Evolutionary conservation across 345 rosid species (phyloP), one percentile per base, ranked within the genome.

Genomic region (Cardamine chenopodiifolia): DNA sequence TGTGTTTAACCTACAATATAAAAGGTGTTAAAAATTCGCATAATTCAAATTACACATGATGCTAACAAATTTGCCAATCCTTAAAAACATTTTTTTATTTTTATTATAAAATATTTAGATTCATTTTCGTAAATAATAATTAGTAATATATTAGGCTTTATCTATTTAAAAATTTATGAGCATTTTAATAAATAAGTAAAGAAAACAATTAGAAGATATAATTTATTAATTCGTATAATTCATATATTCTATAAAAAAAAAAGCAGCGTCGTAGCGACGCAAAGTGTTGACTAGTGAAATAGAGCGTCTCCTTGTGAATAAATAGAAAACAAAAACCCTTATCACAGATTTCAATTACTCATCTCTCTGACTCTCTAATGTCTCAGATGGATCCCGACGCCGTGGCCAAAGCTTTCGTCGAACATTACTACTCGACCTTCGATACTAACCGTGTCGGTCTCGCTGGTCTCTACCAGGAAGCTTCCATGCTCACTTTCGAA

Each of bases 401-500:
- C 3, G 70, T 95, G 18, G 85, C 97, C 0, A 95, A 85, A 81
- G 97, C 97, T 14, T 95, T 95, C 78, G 97, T 95, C 8, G 91
- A 90, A 56, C 98, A 92, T 83, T 95, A 95, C 85, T 95, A 92
- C 56, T 31, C 87, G 1, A 89, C 91, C 20, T 95, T 95, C 87
- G 97, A 95, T 75, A 68, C 86, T 6, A 92, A 86, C 78, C 82
- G 99, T 2, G 76, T 69, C 3, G 82, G 83, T 1, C 79, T 95
- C 39, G 94, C 79, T 13, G 88, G 81, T 68, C 87, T 95, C 10
- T 92, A 92, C 68, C 96, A 90, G 79, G 97, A 95, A 4, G 85
- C 74, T 5, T 95, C 97, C 1, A 95, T 90, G 99, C 82, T 92
- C 78, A 86, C 97, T 64, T 95, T 95, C 81, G 96, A 95, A 66